These are phyloP conservation scores for Butyriboletus pseudospeciosus DNA, from an alignment of 1,284 basidiomycete genomes.

Conservation along the genomic window DNA sequence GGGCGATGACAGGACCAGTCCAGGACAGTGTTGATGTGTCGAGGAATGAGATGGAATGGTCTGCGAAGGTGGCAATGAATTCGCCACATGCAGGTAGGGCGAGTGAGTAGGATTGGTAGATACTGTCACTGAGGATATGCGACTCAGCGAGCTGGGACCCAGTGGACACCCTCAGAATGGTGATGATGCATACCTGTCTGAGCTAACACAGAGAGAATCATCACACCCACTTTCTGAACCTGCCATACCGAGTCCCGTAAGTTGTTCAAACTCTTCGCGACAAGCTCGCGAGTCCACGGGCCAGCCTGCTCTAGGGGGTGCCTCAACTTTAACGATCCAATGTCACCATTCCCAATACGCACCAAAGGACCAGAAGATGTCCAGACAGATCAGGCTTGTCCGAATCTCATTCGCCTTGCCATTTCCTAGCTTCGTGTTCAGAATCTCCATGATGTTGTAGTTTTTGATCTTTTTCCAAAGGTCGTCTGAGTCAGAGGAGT, in stretches of 20 bases:
- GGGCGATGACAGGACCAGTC: no score
- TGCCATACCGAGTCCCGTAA: slow-evolving; percentile 13
- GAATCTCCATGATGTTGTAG: slow-evolving; percentile 12
- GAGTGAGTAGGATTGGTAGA: no score
- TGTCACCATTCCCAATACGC: neutral
- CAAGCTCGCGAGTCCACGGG: slow-evolving; percentile 10
- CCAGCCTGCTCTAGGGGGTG: slow-evolving; percentile 1
- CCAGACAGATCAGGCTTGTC: no score
- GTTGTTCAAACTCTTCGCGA: slow-evolving; percentile 8
- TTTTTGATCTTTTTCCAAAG: slow-evolving; percentile 13
- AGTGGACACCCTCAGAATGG: neutral
- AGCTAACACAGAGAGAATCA: slow-evolving; percentile 21
- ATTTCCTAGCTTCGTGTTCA: neutral
- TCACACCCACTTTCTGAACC: slow-evolving; percentile 23
- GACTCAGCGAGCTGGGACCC: no score
- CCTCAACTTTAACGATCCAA: neutral
- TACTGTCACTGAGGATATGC: no score
- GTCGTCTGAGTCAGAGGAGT: slow-evolving; percentile 11
- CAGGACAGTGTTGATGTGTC: no score
- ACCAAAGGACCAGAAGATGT: slow-evolving; percentile 8
- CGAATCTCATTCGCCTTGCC: no score
- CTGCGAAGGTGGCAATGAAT: no score
- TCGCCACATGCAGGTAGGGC: no score
- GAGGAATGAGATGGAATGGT: no score
- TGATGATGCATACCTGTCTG: slow-evolving; percentile 12